phyloP scores from a whole-genome alignment of 2,329 filamentous ascomycete genomes.

The Neonectria punicea region DNA sequence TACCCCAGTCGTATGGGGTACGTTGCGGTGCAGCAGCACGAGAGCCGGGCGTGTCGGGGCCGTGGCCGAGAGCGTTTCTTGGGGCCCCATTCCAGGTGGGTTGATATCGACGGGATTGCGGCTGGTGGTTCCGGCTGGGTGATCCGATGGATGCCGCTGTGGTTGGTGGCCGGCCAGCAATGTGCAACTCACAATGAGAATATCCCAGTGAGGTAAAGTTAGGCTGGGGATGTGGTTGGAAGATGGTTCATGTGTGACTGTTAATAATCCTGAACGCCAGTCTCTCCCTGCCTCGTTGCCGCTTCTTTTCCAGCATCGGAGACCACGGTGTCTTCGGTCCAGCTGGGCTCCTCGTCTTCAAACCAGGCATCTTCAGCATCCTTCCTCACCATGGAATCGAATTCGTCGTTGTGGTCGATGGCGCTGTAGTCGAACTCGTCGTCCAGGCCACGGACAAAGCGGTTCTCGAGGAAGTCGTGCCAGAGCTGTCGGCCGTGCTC shows the following conservation, averaged over 20 bases:
- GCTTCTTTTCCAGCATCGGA: conserved; percentile 20
- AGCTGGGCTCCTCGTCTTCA: conserved; percentile 79
- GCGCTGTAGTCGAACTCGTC: conserved; percentile 79
- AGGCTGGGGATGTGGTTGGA: not conserved
- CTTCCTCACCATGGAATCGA: conserved; percentile 70
- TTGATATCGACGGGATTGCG: conserved; percentile 28
- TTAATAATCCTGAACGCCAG: conserved; percentile 78
- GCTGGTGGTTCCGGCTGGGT: conserved; percentile 27
- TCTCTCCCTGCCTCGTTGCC: conserved; percentile 63
- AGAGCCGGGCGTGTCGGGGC: not conserved
- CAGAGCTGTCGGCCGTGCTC: conserved; percentile 76
- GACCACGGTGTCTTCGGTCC: conserved; percentile 59
- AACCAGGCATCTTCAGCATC: conserved; percentile 81
- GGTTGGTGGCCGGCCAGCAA: not conserved
- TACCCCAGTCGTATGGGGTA: conserved; percentile 17
- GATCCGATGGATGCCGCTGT: not conserved
- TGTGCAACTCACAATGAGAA: not conserved
- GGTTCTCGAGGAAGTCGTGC: conserved; percentile 75
- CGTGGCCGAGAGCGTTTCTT: not conserved
- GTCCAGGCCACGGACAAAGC: conserved; percentile 81
- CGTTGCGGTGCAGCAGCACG: not conserved
- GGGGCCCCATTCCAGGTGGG: conserved; percentile 15
- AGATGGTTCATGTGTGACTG: not conserved
- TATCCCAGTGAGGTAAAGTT: not conserved
- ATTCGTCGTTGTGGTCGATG: conserved; percentile 78